Percentiles rank a stretch among this genome's conserved stretches.
Conservation (phyloP, 129 eudicot species). For the sunflower (Helianthus annuus) region DNA sequence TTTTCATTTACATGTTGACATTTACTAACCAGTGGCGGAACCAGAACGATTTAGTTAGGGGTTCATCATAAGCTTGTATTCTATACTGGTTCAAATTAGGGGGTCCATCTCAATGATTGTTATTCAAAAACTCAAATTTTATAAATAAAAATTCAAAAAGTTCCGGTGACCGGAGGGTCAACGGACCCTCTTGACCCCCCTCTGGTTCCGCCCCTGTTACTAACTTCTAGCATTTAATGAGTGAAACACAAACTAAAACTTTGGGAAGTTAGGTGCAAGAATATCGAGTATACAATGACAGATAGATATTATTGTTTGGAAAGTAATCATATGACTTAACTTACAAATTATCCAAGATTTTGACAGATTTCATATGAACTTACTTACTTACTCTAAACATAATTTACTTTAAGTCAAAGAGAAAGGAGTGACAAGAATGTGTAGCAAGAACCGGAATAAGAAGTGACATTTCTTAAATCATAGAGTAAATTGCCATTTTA, state of each 20-base stretch:
- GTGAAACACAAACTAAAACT: constrained; percentile 3
- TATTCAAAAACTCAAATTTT: too few relatives aligned
- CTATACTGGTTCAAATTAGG: too few relatives aligned
- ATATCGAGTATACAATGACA: constrained; percentile 4
- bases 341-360: constrained; percentile 21
- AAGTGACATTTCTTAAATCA: not conserved
- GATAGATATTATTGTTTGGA: not conserved
- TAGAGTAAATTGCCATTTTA: too few relatives aligned
- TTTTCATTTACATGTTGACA: not conserved
- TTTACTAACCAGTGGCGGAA: too few relatives aligned
- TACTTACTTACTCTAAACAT: constrained; percentile 9
- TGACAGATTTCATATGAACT: constrained; percentile 9
- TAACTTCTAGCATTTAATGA: not conserved
- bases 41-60: too few relatives aligned
- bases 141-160: too few relatives aligned
- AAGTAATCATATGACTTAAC: constrained; percentile 19
- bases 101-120: too few relatives aligned
- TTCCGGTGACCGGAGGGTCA: too few relatives aligned
- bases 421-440: constrained; percentile 21
- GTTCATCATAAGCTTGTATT: too few relatives aligned
- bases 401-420: constrained; percentile 13
- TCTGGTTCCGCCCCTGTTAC: too few relatives aligned
- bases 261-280: constrained; percentile 9
- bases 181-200: too few relatives aligned
- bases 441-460: constrained; percentile 16